phyloP scores from a whole-genome alignment of 2,329 filamentous ascomycete genomes.

The Colletotrichum tamarilloi region DNA sequence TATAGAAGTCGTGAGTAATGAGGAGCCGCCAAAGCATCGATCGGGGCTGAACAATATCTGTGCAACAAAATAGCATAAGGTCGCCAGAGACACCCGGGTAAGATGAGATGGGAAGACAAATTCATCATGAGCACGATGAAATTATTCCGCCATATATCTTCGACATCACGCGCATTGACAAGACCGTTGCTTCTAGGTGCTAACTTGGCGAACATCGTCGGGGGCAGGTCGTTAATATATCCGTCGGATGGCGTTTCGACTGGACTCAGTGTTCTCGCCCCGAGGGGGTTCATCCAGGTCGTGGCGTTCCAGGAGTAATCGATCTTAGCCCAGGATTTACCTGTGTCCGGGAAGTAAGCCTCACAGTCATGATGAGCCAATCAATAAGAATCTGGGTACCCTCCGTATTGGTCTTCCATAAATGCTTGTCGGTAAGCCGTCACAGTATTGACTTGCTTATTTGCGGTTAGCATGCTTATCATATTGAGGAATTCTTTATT shows the following conservation, averaged over 20 bases:
- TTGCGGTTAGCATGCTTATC: not conserved
- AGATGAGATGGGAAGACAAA: constrained; percentile 82
- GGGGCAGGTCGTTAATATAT: constrained; percentile 74
- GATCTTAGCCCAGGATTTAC: constrained; percentile 74
- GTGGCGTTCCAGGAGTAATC: constrained; percentile 71
- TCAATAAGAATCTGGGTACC: constrained; percentile 71
- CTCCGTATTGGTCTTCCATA: constrained; percentile 77
- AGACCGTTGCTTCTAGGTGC: constrained; percentile 73
- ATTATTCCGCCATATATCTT: constrained; percentile 77
- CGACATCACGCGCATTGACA: constrained; percentile 67
- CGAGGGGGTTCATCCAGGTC: constrained; percentile 75
- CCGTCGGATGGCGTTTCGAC: constrained; percentile 75
- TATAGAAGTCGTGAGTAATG: too few species aligned
- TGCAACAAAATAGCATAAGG: constrained; percentile 81
- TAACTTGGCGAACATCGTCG: constrained; percentile 80
- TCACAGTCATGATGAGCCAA: constrained; percentile 60
- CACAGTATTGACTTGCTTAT: not conserved
- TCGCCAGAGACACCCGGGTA: constrained; percentile 79
- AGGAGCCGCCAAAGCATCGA: too few species aligned
- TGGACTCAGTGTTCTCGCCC: constrained; percentile 68
- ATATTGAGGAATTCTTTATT: not conserved
- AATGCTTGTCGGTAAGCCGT: not conserved
- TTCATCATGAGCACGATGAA: constrained; percentile 80
- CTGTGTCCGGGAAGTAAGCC: constrained; percentile 71
- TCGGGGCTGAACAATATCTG: too few species aligned